Conservation (phyloP, 2,329 filamentous ascomycete genomes). For the Penicillium sp. region DNA sequence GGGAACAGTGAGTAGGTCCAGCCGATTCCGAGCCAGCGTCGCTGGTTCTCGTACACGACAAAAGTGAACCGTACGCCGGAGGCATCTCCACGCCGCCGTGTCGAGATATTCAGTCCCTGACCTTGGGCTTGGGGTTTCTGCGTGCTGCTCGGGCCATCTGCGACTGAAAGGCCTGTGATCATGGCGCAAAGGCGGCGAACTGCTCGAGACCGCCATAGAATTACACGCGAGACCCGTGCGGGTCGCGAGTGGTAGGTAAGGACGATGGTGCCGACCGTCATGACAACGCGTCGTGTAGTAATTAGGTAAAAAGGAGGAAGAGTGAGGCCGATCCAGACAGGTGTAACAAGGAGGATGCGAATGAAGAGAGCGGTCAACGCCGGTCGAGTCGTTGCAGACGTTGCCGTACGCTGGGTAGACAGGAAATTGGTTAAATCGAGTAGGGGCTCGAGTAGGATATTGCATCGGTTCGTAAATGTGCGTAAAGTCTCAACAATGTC, state of each 20-base stretch:
- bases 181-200: conserved; percentile 65
- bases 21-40: conserved; percentile 88
- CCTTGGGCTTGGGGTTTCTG: conserved; percentile 39
- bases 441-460: conserved; percentile 84
- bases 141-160: conserved; percentile 22
- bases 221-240: conserved; percentile 74
- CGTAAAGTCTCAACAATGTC: conserved; percentile 94
- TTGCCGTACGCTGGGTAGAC: conserved; percentile 83
- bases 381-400: conserved; percentile 83
- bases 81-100: conserved; percentile 46
- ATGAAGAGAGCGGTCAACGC: conserved; percentile 86
- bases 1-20: conserved; percentile 91
- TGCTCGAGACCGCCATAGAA: conserved; percentile 81
- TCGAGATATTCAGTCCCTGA: conserved; percentile 46
- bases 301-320: conserved; percentile 79
- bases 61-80: conserved; percentile 93
- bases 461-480: conserved; percentile 85
- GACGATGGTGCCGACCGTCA: conserved; percentile 80
- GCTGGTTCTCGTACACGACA: conserved; percentile 92
- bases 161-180: conserved; percentile 75
- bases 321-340: conserved; percentile 79
- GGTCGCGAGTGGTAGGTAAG: conserved; percentile 90
- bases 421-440: conserved; percentile 88
- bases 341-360: conserved; percentile 79
- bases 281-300: conserved; percentile 75